Conservation (phyloP, 768 basidiomycete species). For the Podaxis sp. region DNA sequence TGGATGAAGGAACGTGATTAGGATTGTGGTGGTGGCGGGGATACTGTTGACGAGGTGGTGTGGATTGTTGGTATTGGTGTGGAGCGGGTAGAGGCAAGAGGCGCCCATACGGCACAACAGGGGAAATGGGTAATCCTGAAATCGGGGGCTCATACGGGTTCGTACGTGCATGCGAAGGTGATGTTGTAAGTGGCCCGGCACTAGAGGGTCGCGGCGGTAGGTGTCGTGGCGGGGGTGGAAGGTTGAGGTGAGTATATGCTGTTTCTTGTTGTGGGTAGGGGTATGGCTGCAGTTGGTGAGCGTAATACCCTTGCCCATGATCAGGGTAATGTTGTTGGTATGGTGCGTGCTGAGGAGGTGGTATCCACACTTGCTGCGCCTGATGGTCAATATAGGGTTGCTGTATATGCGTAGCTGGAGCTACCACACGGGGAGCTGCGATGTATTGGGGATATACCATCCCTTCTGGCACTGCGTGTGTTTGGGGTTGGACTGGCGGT, state of each 20-base stretch:
- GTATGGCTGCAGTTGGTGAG: neutral
- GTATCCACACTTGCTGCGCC: constrained; percentile 49
- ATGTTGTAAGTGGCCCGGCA: constrained; percentile 28
- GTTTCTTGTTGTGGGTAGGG: neutral
- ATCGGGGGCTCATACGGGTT: constrained; percentile 16
- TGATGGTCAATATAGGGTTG: constrained; percentile 31
- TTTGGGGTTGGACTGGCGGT: neutral
- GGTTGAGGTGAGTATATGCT: neutral
- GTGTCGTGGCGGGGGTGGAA: neutral
- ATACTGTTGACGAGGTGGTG: neutral
- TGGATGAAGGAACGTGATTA: neutral
- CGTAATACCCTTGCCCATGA: neutral
- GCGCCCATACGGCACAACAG: neutral
- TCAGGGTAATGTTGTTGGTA: neutral
- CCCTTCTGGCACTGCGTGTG: constrained; percentile 1
- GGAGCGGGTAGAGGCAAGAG: neutral
- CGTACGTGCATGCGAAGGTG: neutral
- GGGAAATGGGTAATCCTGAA: constrained; percentile 34
- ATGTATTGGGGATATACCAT: constrained; percentile 6
- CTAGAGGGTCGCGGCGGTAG: constrained; percentile 47
- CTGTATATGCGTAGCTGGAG: constrained; percentile 20
- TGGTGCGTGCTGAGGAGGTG: constrained; percentile 30
- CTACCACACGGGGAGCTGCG: neutral
- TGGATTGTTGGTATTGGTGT: neutral
- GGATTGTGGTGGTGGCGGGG: neutral